phyloP scores from a whole-genome alignment of 2,329 filamentous ascomycete genomes.

The Aspergillus tubingensis region DNA sequence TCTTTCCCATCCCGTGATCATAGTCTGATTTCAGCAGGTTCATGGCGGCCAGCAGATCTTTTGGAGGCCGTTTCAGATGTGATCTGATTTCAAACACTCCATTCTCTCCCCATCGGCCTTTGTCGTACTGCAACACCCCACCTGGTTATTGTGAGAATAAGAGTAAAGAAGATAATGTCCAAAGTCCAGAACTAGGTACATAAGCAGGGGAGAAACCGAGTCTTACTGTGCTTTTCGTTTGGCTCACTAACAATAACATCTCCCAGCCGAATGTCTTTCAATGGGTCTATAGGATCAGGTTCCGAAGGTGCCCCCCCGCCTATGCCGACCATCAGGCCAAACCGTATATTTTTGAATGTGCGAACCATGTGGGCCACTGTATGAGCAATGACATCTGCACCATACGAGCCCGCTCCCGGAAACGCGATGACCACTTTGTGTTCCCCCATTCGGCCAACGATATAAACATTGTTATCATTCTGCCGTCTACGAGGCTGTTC shows the following conservation, averaged over 20 bases:
- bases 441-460: background rate
- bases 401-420: background rate
- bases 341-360: background rate
- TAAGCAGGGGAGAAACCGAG: too few species aligned
- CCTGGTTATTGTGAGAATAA: too few species aligned
- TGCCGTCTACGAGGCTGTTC: background rate
- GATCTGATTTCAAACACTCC: too few species aligned
- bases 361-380: background rate
- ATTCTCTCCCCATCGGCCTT: too few species aligned
- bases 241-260: constrained; percentile 3
- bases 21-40: too few species aligned
- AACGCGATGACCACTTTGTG: background rate
- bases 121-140: too few species aligned
- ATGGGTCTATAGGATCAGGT: background rate
- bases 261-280: background rate
- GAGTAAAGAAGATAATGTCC: too few species aligned
- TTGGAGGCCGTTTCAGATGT: too few species aligned
- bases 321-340: background rate
- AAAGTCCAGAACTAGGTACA: too few species aligned
- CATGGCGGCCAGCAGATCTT: too few species aligned
- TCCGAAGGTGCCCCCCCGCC: background rate
- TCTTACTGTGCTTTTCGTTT: constrained; percentile 2
- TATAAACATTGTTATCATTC: background rate
- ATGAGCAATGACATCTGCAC: background rate
- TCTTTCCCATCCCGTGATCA: too few species aligned